A percentile compares a stretch with the other conserved stretches of the same genome.
Conservation (phyloP, 2,329 filamentous ascomycete genomes). For the Fusarium solani-melongenae region DNA sequence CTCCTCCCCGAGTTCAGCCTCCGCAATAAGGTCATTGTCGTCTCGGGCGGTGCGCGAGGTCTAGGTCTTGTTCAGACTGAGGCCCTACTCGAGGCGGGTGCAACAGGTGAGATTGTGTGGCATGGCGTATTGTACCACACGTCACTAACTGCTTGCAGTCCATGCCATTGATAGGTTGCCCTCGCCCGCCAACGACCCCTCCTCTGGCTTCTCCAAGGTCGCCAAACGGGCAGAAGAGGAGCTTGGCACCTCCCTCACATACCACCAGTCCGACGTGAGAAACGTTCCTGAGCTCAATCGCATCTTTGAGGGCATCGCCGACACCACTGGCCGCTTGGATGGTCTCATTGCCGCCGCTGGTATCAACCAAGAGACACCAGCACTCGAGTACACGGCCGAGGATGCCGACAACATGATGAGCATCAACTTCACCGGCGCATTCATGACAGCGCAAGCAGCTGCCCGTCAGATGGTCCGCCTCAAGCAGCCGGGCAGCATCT, state of each 20-base stretch:
- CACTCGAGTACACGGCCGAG: constrained; percentile 81
- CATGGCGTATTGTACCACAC: background rate
- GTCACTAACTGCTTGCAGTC: constrained; percentile 54
- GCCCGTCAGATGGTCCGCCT: constrained; percentile 77
- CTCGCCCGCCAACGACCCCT: constrained; percentile 56
- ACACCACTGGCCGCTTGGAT: constrained; percentile 77
- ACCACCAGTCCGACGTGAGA: constrained; percentile 84
- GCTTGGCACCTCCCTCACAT: constrained; percentile 75
- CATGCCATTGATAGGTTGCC: constrained; percentile 74
- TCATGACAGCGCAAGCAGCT: constrained; percentile 89
- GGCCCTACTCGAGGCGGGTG: constrained; percentile 82
- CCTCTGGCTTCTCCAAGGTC: constrained; percentile 71
- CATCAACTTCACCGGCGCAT: constrained; percentile 87
- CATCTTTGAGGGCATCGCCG: constrained; percentile 75
- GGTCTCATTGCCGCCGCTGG: constrained; percentile 78
- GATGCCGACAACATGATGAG: constrained; percentile 83
- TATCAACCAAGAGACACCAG: constrained; percentile 85
- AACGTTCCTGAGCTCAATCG: constrained; percentile 75
- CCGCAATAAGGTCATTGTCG: constrained; percentile 77
- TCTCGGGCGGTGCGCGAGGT: constrained; percentile 81
- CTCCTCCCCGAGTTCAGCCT: constrained; percentile 80
- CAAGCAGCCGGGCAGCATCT: constrained; percentile 69
- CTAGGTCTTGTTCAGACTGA: constrained; percentile 83
- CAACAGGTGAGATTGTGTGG: constrained; percentile 61
- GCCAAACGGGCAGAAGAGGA: constrained; percentile 71